A percentile compares a stretch with the other conserved stretches of the same genome.
These are phyloP conservation scores for Acacia pycnantha DNA, from an alignment of 331 rosid species.

Conservation along the genomic window DNA sequence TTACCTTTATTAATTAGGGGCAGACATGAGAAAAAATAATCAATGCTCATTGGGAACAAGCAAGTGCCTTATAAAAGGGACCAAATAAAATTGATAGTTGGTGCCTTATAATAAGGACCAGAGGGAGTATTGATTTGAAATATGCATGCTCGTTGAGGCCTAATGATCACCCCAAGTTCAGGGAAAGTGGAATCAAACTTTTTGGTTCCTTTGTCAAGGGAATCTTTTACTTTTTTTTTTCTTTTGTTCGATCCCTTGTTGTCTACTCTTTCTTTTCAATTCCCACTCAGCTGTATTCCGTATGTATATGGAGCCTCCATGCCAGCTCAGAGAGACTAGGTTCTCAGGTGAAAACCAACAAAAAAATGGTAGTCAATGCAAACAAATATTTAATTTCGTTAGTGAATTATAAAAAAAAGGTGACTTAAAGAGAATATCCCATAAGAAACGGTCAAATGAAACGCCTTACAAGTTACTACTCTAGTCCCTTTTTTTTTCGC, in stretches of 20 bases:
- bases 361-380: neutral
- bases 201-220: no score
- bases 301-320: neutral
- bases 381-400: neutral
- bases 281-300: neutral
- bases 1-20: no score
- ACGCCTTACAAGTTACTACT: neutral
- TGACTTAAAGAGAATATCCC: neutral
- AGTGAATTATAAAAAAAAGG: neutral
- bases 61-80: no score
- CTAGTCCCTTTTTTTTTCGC: no score
- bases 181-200: neutral
- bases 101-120: no score
- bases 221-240: no score
- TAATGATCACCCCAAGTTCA: constrained; percentile 22
- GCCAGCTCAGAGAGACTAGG: neutral
- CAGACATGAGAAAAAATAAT: no score
- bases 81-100: no score
- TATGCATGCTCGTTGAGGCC: constrained; percentile 33
- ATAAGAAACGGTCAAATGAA: neutral
- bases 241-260: neutral
- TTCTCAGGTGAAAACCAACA: neutral
- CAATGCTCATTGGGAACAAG: no score
- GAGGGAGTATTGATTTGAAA: constrained; percentile 7
- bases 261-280: neutral